These are phyloP conservation scores for Cladophialophora carrionii DNA, from an alignment of 2,329 filamentous ascomycete species.

Conservation along the genomic window DNA sequence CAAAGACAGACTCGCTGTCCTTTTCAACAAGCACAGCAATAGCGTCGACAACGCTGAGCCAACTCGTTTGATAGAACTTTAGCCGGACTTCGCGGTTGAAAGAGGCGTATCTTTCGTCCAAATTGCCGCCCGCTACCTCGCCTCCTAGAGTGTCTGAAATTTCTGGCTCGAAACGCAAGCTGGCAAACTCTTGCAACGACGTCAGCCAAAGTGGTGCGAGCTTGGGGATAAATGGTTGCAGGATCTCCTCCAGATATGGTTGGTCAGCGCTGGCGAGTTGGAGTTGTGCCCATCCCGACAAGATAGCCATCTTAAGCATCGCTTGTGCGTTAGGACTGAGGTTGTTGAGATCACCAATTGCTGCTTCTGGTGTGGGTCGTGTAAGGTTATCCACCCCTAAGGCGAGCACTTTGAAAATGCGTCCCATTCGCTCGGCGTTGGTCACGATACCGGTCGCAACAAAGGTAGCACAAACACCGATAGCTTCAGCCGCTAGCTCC, in stretches of 20 bases:
- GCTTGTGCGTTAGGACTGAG: slow-evolving; percentile 95
- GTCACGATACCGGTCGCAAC: slow-evolving; percentile 97
- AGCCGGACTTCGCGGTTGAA: slow-evolving; percentile 91
- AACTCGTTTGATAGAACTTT: slow-evolving; percentile 95
- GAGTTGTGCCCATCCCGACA: slow-evolving; percentile 94
- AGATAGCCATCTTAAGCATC: slow-evolving; percentile 98
- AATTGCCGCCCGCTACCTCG: slow-evolving; percentile 76
- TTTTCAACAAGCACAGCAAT: slow-evolving; percentile 97
- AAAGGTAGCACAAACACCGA: slow-evolving; percentile 97
- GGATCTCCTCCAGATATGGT: slow-evolving; percentile 81
- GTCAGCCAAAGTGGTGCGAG: slow-evolving; percentile 93
- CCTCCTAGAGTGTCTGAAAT: slow-evolving; percentile 89
- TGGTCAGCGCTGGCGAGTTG: slow-evolving; percentile 95
- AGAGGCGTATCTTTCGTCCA: slow-evolving; percentile 93
- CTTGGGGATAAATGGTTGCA: slow-evolving; percentile 86
- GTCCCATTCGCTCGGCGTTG: slow-evolving; percentile 97
- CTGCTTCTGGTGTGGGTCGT: slow-evolving; percentile 31
- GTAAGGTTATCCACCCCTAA: slow-evolving; percentile 85
- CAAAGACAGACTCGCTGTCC: slow-evolving; percentile 96
- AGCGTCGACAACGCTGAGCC: slow-evolving; percentile 94
- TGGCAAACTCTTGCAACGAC: slow-evolving; percentile 89
- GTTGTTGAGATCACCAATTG: slow-evolving; percentile 86
- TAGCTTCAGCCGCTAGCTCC: slow-evolving; percentile 90
- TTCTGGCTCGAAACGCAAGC: slow-evolving; percentile 91
- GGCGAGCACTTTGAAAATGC: slow-evolving; percentile 91